These are phyloP conservation scores for Dictyostelium capitatum DNA, from an alignment of 78 protist genomes.

Conservation along the genomic window DNA sequence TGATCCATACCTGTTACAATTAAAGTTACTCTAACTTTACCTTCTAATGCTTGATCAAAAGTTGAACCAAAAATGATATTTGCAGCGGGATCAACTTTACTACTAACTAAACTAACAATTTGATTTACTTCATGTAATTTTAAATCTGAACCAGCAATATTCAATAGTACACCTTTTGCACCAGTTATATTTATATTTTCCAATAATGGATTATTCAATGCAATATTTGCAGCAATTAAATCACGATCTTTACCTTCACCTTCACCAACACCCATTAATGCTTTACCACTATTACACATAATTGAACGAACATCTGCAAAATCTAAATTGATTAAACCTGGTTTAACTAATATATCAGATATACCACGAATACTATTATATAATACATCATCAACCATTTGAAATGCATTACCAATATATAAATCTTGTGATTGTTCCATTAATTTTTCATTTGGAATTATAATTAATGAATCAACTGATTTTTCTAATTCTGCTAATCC, in stretches of 20 bases:
- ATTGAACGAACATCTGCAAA: constrained; percentile 92
- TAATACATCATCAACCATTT: constrained; percentile 89
- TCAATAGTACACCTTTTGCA: constrained; percentile 85
- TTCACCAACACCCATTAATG: constrained; percentile 87
- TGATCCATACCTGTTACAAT: constrained; percentile 85
- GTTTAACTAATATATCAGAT: constrained; percentile 88
- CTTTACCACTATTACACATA: constrained; percentile 87
- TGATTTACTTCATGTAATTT: constrained; percentile 77
- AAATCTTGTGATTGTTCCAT: constrained; percentile 61
- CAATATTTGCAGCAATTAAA: constrained; percentile 71
- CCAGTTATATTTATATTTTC: constrained; percentile 73
- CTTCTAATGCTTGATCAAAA: constrained; percentile 51
- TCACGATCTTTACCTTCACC: constrained; percentile 84
- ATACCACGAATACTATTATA: constrained; percentile 89
- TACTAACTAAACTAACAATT: constrained; percentile 71
- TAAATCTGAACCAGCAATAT: constrained; percentile 74
- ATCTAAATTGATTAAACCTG: constrained; percentile 94
- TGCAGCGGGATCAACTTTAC: constrained; percentile 72
- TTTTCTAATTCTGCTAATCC: constrained; percentile 82
- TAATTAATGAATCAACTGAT: constrained; percentile 86
- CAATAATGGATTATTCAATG: constrained; percentile 85
- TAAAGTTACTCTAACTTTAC: constrained; percentile 77
- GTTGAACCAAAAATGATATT: constrained; percentile 88
- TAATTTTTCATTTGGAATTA: constrained; percentile 90
- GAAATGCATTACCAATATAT: constrained; percentile 87